Evolutionary conservation across 2,329 filamentous ascomycete genomes (phyloP), one percentile per base, ranked within the genome.

Genomic region (Penicillium olsonii): DNA sequence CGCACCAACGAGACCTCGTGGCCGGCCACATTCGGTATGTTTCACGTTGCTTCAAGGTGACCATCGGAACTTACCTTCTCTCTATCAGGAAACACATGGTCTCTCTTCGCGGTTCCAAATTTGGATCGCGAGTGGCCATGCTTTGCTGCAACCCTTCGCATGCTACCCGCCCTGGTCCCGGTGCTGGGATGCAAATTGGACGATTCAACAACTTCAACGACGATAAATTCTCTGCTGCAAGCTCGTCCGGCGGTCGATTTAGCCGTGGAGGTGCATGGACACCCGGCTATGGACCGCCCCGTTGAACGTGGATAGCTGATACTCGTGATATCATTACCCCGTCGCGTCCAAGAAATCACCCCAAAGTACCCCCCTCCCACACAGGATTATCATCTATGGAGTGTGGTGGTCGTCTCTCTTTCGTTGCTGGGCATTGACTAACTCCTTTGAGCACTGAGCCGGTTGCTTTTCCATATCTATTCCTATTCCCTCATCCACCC

Each of bases 101-200:
- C 8, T 99, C 94, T 48, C 87, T 99, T 41, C 89, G 94, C 53
- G 94, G 94, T 49, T 97, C 94, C 66, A 99, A 99, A 73, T 99
- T 97, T 69, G 94, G 94, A 53, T 99, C 94, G 52, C 90, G 94
- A 50, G 94, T 99, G 55, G 94, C 94, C 26, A 97, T 99, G 92
- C 87, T 99, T 46, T 99, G 95, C 77, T 95, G 90, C 75, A 97
- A 97, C 72, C 92, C 92, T 31, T 90, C 90, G 40, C 84, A 91
- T 60, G 83, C 88, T 44, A 96, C 91, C 61, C 90, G 92, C 47
- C 92, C 92, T 53, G 92, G 92, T 35, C 90, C 92, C 57, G 88
- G 89, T 24, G 82, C 85, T 59, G 88, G 89, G 17, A 80, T 86
- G 52, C 78, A 84, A 52, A 79, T 88, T 45, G 84, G 74, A 54